phyloP scores from a whole-genome alignment of 305 asterid genomes.

The Nicotiana rustica region DNA sequence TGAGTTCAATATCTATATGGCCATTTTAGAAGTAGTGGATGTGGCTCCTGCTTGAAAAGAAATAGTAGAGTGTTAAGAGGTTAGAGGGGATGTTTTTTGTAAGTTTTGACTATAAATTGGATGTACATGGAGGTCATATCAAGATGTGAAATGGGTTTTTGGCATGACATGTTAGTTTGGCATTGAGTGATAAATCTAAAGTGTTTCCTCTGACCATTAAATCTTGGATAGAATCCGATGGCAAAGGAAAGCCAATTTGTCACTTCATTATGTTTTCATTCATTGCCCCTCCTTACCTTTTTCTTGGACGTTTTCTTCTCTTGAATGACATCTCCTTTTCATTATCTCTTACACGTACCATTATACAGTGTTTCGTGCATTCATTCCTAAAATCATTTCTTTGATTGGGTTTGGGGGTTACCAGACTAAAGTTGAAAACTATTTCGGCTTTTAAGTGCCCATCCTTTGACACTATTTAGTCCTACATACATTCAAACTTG shows the following conservation, averaged over 20 bases:
- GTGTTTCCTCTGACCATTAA: constrained; percentile 35
- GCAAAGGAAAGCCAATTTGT: constrained; percentile 54
- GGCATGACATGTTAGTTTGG: constrained; percentile 48
- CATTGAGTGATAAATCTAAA: constrained; percentile 37
- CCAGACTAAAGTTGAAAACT: neutral
- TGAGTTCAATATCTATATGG: too few species aligned
- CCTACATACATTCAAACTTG: neutral
- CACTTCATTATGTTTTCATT: constrained; percentile 50
- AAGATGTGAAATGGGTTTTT: constrained; percentile 46
- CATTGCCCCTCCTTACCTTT: constrained; percentile 24
- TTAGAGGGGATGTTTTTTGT: neutral
- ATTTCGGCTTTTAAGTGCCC: constrained; percentile 23
- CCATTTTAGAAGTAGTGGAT: too few species aligned
- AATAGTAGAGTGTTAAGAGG: neutral
- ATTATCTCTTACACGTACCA: neutral
- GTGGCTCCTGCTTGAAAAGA: too few species aligned
- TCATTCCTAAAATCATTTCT: constrained; percentile 17
- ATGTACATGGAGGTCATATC: constrained; percentile 37
- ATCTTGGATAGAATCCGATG: constrained; percentile 45
- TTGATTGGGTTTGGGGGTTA: constrained; percentile 9
- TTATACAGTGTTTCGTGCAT: constrained; percentile 13
- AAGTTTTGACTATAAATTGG: constrained; percentile 17
- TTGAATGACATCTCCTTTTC: constrained; percentile 11
- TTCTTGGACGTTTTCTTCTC: constrained; percentile 41
- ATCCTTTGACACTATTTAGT: neutral